Percentiles rank a stretch among this genome's conserved stretches.
Conservation (phyloP, 2,329 filamentous ascomycete genomes). For the Emergomyces africanus region DNA sequence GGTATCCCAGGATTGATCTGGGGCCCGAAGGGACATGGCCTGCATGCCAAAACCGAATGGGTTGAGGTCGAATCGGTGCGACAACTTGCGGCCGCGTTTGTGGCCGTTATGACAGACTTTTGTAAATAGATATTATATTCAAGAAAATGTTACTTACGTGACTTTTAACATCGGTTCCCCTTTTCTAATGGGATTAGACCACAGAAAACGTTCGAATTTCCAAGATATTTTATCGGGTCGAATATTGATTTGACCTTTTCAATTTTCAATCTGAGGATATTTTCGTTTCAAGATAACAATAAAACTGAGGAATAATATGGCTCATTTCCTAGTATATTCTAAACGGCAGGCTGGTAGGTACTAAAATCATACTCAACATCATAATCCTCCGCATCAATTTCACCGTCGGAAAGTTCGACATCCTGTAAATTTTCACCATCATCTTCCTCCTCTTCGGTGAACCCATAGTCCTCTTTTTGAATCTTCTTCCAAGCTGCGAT, state of each 20-base stretch:
- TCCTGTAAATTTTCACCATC: constrained; percentile 23
- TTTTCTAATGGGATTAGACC: background rate
- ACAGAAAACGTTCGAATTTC: background rate
- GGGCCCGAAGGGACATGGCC: background rate
- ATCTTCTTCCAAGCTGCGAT: constrained; percentile 24
- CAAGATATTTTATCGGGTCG: background rate
- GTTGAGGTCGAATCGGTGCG: background rate
- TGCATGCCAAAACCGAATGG: background rate
- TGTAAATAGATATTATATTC: background rate
- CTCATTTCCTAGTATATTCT: background rate
- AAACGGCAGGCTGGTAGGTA: constrained; percentile 16
- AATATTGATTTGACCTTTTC: background rate
- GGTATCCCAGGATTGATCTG: background rate
- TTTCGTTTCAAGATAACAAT: background rate
- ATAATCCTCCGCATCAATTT: constrained; percentile 21
- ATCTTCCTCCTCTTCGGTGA: constrained; percentile 19
- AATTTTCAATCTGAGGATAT: background rate
- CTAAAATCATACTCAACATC: constrained; percentile 25
- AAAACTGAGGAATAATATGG: background rate
- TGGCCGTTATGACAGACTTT: background rate
- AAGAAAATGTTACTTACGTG: background rate
- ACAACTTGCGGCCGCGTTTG: background rate
- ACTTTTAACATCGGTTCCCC: background rate
- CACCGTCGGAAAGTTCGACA: constrained; percentile 22
- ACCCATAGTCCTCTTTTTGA: constrained; percentile 22